A percentile compares a stretch with the other conserved stretches of the same genome.
Conservation (phyloP, 495 filamentous ascomycete species). For the Geoglossum glabrum region DNA sequence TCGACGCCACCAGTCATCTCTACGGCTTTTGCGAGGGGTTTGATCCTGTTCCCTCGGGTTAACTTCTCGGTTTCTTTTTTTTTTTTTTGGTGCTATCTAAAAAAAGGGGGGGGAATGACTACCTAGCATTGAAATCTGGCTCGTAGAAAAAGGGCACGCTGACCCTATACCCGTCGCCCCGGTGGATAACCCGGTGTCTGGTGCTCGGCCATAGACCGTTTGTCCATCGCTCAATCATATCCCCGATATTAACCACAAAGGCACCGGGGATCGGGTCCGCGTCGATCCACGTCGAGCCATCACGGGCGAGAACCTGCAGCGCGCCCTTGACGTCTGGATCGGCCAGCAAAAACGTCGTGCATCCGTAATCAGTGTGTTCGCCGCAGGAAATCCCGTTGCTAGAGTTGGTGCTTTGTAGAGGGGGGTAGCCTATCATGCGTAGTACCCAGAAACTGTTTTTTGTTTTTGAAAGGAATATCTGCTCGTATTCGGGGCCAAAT, state of each 20-base stretch:
- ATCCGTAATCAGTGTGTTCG: slow-evolving; percentile 19
- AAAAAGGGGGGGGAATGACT: neutral
- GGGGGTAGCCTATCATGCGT: slow-evolving; percentile 10
- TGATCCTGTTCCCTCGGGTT: neutral
- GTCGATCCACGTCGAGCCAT: slow-evolving; percentile 15
- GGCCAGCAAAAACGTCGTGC: slow-evolving; percentile 19
- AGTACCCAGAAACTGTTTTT: slow-evolving; percentile 9
- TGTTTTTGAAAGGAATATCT: slow-evolving; percentile 3
- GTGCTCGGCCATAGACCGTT: slow-evolving; percentile 22
- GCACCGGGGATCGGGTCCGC: slow-evolving; percentile 19
- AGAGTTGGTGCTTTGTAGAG: neutral
- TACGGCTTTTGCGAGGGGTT: neutral
- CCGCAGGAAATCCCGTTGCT: slow-evolving; percentile 5
- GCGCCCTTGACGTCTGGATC: slow-evolving; percentile 16
- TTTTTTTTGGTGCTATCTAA: neutral
- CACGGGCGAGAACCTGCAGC: slow-evolving; percentile 16
- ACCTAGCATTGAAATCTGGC: slow-evolving; percentile 18
- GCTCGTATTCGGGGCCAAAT: slow-evolving; percentile 9
- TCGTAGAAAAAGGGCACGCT: slow-evolving; percentile 26
- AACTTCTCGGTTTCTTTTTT: neutral
- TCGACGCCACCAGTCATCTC: neutral
- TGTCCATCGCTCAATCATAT: slow-evolving; percentile 24
- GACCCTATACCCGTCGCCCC: slow-evolving; percentile 16
- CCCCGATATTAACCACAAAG: slow-evolving; percentile 25
- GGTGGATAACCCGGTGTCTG: slow-evolving; percentile 20